Evolutionary conservation across 129 eudicot genomes (phyloP), one percentile per base, ranked within the genome.

Genomic region (Flaveria ramosissima): DNA sequence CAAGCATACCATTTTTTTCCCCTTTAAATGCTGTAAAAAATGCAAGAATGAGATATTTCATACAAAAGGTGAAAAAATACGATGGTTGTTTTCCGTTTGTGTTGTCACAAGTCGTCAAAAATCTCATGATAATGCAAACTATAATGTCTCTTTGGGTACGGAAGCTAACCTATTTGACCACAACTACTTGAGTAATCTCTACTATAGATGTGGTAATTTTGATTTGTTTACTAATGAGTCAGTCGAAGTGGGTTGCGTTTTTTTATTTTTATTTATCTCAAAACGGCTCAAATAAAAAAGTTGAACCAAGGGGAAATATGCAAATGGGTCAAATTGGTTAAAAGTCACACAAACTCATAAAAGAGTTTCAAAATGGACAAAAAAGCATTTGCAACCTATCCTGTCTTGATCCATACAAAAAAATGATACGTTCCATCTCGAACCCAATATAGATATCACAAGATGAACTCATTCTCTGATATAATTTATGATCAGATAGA

Each of bases 41-140:
- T 20, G 73, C 43, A 66, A 52, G 46, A 21, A 77, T 50, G 68
- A 67, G 43, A 39, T 14, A n/a, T 77, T 51, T 42, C 16, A 71
- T 24, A 48, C 45, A 15, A 71, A 15, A 30, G 1, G 45, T 30
- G 43, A 12, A 15, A 19, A 60, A 39, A 57, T 13, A 21, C 11
- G 41, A 65, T 50, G 56, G 46, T 47, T 46, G 32, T 62, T 45
- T 45, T 26, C 62, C 6, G 1, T 68, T 46, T 70, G 26, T 70
- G 57, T 47, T 23, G 24, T 27, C 57, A 45, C 17, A 21, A 68
- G 39, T 43, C 12, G 32, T 21, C 27, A 1, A 70, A 13, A 23
- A 70, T 68, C 42, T 53, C 51, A n/a, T 39, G 20, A 72, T 52
- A 11, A 2, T 72, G 66, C 76, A 17, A 26, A 17, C 24, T 63